Evolutionary conservation across 139 green algal genomes (phyloP), one percentile per base, ranked within the genome.

Genomic region (Auxenochlorella pyrenoidosa): DNA sequence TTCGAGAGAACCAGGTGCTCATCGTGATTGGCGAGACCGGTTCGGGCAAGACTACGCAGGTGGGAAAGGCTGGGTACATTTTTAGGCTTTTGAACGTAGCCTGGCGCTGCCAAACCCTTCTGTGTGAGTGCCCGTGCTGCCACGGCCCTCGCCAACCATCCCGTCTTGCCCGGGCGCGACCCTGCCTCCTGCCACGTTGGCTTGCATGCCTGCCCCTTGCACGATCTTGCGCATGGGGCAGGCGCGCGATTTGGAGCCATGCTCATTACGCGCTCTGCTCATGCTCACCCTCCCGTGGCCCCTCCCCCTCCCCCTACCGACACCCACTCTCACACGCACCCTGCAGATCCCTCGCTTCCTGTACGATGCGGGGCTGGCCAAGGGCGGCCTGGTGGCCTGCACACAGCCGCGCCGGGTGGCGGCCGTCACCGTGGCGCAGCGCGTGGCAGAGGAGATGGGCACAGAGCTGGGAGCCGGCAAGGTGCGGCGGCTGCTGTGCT

Each of bases 351-450:
- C 96, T 16, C 94, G 97, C 73, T 95, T 97, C 51, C 91, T 98
- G 70, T 75, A 94, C 6, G 79, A 93, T n/a, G 89, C 89, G 0
- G 92, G 93, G 4, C 83, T 96, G 34, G 88, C 90, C 13, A 72
- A 88, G 43, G 77, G 73, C 44, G 96, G 98, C 36, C 41, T 80
- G 34, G 88, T 91, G 75, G 97, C 96, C 8, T 99, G 97, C 95
- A 99, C 97, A 85, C 97, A 99, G 94, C 97, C 97, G 4, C 94
- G 97, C 38, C 95, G 97, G 40, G 97, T 99, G 73, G 98, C 98
- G 5, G 98, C 98, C 34, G 97, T 99, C 93, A 97, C 91, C 32
- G 97, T 99, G 32, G 98, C 98, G 38, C 98, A 99, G 94, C 96
- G 98, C 59, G 98, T 99, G 44, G 93, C 90, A 0, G 59, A 92